phyloP scores from a whole-genome alignment of 1,284 basidiomycete species.

The Mrakiaceae sp. region DNA sequence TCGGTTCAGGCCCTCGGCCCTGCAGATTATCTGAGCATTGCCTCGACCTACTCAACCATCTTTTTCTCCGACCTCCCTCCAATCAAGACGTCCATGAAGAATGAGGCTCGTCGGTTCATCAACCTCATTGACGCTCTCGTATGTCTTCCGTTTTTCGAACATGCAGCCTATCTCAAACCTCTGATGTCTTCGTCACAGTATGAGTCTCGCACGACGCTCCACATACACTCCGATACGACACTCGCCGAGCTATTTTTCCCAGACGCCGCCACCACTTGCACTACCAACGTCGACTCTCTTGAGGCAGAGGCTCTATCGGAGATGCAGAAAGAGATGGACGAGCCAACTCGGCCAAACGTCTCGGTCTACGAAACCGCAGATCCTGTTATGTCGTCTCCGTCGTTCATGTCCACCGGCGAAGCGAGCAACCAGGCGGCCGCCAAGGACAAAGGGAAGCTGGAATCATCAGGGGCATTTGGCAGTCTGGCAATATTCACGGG shows the following conservation, averaged over 20 bases:
- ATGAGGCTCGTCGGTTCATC: constrained; percentile 59
- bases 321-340: constrained; percentile 38
- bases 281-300: constrained; percentile 6
- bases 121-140: constrained; percentile 55
- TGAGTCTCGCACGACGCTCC: constrained; percentile 7
- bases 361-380: constrained; percentile 38
- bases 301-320: constrained; percentile 51
- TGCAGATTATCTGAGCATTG: constrained; percentile 57
- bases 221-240: constrained; percentile 8
- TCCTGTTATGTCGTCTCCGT: not conserved
- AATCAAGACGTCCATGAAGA: constrained; percentile 41
- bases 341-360: constrained; percentile 50
- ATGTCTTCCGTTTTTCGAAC: constrained; percentile 9
- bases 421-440: not conserved
- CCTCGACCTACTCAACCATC: constrained; percentile 48
- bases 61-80: constrained; percentile 40
- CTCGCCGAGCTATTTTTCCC: constrained; percentile 46
- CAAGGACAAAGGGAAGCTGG: not conserved
- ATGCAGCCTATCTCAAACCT: not conserved
- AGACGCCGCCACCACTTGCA: constrained; percentile 31
- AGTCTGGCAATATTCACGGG: constrained; percentile 13
- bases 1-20: constrained; percentile 45
- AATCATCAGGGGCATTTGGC: not conserved
- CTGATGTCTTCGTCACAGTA: not conserved
- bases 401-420: not conserved